Percentiles rank a stretch among this genome's conserved stretches.
Evolutionary conservation across 2,329 filamentous ascomycete genomes (phyloP).

Genomic region (Verticillium klebahnii): DNA sequence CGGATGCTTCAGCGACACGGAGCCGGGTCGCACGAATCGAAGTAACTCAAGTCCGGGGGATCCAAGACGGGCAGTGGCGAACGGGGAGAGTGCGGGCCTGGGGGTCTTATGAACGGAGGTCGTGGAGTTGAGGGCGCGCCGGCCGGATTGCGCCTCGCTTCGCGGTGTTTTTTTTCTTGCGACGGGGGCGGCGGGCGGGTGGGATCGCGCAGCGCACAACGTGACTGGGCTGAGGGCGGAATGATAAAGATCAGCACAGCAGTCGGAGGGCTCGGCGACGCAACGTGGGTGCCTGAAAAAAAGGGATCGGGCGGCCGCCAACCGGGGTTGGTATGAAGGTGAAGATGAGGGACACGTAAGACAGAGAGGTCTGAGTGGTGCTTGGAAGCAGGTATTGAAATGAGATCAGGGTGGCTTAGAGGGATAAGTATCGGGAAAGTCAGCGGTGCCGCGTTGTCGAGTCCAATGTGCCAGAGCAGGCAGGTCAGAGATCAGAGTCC

Average conservation of each 20-base stretch:
- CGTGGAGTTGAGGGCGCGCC: background rate
- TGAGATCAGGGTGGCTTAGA: background rate
- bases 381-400: background rate
- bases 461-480: background rate
- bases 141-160: background rate
- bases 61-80: background rate
- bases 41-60: background rate
- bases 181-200: background rate
- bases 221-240: background rate
- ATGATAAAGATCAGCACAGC: background rate
- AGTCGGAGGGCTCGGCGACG: background rate
- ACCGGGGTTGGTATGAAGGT: background rate
- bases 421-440: background rate
- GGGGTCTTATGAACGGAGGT: background rate
- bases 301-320: background rate
- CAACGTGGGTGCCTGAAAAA: background rate
- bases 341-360: constrained; percentile 2
- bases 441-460: background rate
- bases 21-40: background rate
- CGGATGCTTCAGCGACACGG: background rate
- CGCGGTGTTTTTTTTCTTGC: background rate
- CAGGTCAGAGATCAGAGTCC: background rate
- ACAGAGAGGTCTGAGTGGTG: background rate
- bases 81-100: background rate
- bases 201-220: background rate